A percentile compares a stretch with the other conserved stretches of the same genome.
Conservation (phyloP, 1,284 basidiomycete species). For the Heterobasidion occidentale region DNA sequence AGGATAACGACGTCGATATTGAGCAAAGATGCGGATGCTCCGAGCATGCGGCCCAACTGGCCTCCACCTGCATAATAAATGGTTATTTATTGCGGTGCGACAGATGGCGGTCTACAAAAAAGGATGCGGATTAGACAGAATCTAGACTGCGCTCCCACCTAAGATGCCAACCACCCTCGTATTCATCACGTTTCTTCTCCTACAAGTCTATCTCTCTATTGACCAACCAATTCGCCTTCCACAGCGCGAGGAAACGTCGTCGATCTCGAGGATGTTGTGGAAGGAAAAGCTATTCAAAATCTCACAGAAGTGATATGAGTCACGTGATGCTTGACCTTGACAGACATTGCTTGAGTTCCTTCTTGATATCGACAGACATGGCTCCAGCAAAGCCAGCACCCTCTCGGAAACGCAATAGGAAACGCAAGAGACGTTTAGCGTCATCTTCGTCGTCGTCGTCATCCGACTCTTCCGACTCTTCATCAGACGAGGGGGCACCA, state of each 20-base stretch:
- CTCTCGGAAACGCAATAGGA: conserved; percentile 27
- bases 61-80: conserved; percentile 67
- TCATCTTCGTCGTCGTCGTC: conserved; percentile 29
- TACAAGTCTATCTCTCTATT: too few relatives aligned
- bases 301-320: too few relatives aligned
- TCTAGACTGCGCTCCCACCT: conserved; percentile 48
- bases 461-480: conserved; percentile 20
- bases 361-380: background rate
- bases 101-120: background rate
- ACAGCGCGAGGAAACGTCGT: too few relatives aligned
- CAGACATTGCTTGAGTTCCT: too few relatives aligned
- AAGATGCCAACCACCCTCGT: conserved; percentile 53
- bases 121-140: background rate
- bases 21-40: conserved; percentile 83
- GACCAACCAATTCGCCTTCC: too few relatives aligned
- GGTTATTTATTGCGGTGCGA: background rate
- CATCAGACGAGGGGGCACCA: conserved; percentile 16
- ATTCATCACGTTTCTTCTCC: conserved; percentile 28
- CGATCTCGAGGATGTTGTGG: too few relatives aligned
- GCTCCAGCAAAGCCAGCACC: conserved; percentile 8
- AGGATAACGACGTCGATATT: conserved; percentile 87
- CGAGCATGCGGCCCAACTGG: conserved; percentile 97
- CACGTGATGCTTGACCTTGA: too few relatives aligned
- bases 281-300: too few relatives aligned
- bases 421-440: conserved; percentile 30